phyloP scores from a whole-genome alignment of 495 filamentous ascomycete species.

The Staphylotrichum tortipilum region DNA sequence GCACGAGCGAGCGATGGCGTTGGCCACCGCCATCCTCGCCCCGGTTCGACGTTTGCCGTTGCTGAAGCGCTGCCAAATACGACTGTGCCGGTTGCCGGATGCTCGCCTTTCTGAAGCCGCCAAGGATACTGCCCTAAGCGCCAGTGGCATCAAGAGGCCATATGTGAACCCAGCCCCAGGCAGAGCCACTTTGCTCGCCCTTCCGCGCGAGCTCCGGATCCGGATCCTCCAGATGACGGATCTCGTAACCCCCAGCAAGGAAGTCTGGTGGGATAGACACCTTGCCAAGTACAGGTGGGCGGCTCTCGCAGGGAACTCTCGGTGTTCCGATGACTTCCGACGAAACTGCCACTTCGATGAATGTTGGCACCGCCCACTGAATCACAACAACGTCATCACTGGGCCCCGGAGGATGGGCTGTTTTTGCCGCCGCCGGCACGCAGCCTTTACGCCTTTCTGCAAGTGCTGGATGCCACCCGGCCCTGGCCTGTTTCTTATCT shows the following conservation, averaged over 20 bases:
- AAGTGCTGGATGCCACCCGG: slow-evolving; percentile 1
- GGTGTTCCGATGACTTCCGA: no score
- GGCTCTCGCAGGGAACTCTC: no score
- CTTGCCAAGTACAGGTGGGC: no score
- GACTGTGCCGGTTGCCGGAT: background rate
- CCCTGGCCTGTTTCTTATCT: background rate
- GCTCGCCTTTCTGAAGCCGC: background rate
- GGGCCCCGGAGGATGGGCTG: no score
- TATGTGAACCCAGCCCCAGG: no score
- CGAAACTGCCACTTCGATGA: no score
- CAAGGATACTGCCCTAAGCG: background rate
- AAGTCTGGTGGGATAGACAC: slow-evolving; percentile 6
- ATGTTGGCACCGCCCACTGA: no score
- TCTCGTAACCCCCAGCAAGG: slow-evolving; percentile 4
- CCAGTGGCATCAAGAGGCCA: background rate
- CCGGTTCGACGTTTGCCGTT: background rate
- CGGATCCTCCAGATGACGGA: slow-evolving; percentile 6
- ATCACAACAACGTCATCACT: no score
- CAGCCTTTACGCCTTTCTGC: background rate
- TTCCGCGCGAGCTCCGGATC: slow-evolving; percentile 1
- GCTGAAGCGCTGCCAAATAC: background rate
- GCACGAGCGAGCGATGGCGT: background rate
- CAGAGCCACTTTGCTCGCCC: no score
- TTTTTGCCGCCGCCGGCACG: background rate
- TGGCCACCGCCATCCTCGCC: background rate